Percentiles rank a stretch among this genome's conserved stretches.
Conservation (phyloP, 2,329 filamentous ascomycete species). For the Alternaria rosae region DNA sequence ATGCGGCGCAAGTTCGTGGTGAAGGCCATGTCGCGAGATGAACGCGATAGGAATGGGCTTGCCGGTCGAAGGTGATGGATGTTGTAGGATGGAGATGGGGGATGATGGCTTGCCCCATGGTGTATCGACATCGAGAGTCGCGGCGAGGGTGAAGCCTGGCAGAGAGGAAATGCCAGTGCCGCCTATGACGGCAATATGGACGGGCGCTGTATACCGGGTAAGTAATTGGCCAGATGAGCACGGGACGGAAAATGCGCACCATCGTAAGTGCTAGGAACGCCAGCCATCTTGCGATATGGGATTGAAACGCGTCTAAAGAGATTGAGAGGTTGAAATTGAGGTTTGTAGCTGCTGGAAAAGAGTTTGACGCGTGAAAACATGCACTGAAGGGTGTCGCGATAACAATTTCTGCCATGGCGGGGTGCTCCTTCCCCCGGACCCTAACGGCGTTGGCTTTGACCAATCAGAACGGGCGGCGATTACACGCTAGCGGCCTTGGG, state of each 20-base stretch:
- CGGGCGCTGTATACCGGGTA: conserved; percentile 49
- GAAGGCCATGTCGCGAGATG: conserved; percentile 85
- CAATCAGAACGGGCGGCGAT: conserved; percentile 13
- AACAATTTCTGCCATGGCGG: conserved; percentile 31
- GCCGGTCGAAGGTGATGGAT: conserved; percentile 74
- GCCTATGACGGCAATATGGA: conserved; percentile 61
- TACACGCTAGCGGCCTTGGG: not conserved
- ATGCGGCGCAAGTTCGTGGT: conserved; percentile 91
- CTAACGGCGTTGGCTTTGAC: conserved; percentile 28
- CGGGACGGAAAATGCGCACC: conserved; percentile 23
- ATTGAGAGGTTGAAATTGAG: not conserved
- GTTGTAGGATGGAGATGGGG: conserved; percentile 85
- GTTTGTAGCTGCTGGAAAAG: not conserved
- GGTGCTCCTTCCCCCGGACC: conserved; percentile 29
- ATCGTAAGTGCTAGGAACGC: conserved; percentile 44
- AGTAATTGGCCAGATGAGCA: not conserved
- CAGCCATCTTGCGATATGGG: conserved; percentile 44
- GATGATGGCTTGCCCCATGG: conserved; percentile 86
- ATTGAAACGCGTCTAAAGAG: conserved; percentile 26
- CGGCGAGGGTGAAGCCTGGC: conserved; percentile 84
- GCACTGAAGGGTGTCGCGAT: conserved; percentile 21
- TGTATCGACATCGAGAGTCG: conserved; percentile 76
- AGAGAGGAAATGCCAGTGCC: conserved; percentile 92
- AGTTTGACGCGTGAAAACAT: conserved; percentile 26
- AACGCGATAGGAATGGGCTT: conserved; percentile 77